A percentile compares a stretch with the other conserved stretches of the same genome.
Conservation (phyloP, 2,329 filamentous ascomycete species). For the Curvularia hawaiiensis region DNA sequence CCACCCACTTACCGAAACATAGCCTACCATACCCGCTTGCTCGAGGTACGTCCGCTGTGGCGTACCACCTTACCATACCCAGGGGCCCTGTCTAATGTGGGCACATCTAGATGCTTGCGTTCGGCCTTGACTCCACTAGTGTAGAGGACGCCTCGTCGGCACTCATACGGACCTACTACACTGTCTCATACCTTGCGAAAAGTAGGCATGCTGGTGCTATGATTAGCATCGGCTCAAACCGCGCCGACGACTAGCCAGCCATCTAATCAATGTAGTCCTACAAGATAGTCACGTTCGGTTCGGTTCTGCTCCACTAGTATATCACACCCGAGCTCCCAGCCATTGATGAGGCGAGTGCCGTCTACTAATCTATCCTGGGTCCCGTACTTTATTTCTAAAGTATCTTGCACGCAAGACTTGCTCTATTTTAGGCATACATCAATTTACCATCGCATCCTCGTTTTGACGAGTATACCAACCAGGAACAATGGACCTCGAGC, state of each 20-base stretch:
- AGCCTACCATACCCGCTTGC: slow-evolving; percentile 31
- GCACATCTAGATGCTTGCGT: slow-evolving; percentile 23
- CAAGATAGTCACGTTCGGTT: slow-evolving; percentile 28
- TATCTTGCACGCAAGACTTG: slow-evolving; percentile 1
- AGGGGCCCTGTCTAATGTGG: slow-evolving; percentile 19
- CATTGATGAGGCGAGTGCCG: background rate
- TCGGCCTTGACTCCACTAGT: slow-evolving; percentile 19
- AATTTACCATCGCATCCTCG: background rate
- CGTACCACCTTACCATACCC: slow-evolving; percentile 17
- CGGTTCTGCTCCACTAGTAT: slow-evolving; percentile 27
- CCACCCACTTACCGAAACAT: slow-evolving; percentile 35
- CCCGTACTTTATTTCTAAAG: background rate
- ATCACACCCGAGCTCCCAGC: slow-evolving; percentile 29
- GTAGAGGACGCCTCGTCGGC: slow-evolving; percentile 14
- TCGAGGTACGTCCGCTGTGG: slow-evolving; percentile 26
- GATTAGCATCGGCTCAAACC: slow-evolving; percentile 25
- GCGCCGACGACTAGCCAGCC: slow-evolving; percentile 34
- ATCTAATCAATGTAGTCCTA: slow-evolving; percentile 27
- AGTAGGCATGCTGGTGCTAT: slow-evolving; percentile 24
- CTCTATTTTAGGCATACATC: background rate
- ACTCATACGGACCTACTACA: slow-evolving; percentile 24
- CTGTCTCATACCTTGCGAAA: slow-evolving; percentile 25
- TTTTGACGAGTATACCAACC: slow-evolving; percentile 20
- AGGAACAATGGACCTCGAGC: slow-evolving; percentile 19
- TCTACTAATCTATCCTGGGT: background rate